Conservation (phyloP, 352 stramenopile species). For the Phytophthora multivora region DNA sequence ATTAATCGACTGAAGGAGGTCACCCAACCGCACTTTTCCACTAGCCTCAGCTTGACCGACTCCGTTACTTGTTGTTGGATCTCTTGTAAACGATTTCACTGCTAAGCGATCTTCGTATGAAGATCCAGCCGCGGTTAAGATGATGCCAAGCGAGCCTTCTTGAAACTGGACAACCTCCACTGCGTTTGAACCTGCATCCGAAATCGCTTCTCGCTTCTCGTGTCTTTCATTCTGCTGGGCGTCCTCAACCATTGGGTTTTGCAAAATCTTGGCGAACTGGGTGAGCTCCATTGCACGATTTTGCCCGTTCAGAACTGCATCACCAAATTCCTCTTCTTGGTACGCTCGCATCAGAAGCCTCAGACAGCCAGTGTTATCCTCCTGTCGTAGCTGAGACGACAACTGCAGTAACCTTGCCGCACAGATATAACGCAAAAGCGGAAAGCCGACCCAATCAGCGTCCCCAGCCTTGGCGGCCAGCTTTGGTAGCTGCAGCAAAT, state of each 20-base stretch:
- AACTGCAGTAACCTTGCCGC: slow-evolving; percentile 66
- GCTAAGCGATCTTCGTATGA: slow-evolving; percentile 62
- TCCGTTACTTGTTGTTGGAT: slow-evolving; percentile 32
- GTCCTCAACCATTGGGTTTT: slow-evolving; percentile 61
- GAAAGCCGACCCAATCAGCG: slow-evolving; percentile 59
- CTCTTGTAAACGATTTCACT: slow-evolving; percentile 75
- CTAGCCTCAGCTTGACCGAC: slow-evolving; percentile 67
- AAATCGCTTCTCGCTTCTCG: neutral
- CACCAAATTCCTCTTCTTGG: slow-evolving; percentile 26
- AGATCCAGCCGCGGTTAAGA: slow-evolving; percentile 55
- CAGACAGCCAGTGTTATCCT: slow-evolving; percentile 74
- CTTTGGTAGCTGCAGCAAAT: slow-evolving; percentile 42
- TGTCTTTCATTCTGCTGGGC: slow-evolving; percentile 3
- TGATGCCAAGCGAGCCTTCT: slow-evolving; percentile 66
- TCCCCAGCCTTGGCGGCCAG: slow-evolving; percentile 25
- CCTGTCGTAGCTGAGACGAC: slow-evolving; percentile 51
- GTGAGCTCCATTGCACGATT: slow-evolving; percentile 40
- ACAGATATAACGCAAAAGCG: slow-evolving; percentile 71
- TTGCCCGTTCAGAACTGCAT: slow-evolving; percentile 1
- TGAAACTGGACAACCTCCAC: slow-evolving; percentile 73
- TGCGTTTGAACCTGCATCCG: slow-evolving; percentile 14
- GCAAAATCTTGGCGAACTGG: slow-evolving; percentile 56
- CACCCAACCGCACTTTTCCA: slow-evolving; percentile 61
- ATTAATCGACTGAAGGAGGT: slow-evolving; percentile 85
- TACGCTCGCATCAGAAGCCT: slow-evolving; percentile 76